Base-by-base conservation (phyloP, 257 asterid species). In the Solanum pennellii region DNA sequence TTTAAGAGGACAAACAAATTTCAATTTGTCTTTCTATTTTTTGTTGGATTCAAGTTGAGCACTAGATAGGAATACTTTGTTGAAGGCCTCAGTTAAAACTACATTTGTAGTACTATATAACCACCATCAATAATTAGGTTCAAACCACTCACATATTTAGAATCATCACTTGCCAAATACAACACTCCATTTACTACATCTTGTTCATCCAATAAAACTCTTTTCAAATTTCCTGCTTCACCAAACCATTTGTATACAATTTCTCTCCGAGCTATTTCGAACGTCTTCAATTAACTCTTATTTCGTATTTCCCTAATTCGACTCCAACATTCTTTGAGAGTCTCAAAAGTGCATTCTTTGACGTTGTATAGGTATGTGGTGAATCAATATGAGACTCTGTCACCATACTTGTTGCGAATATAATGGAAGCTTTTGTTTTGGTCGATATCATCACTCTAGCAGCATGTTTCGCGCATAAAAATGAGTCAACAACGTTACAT, bases 401-500 rank as follows among this genome's bases (percentile, higher is more conserved):
- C 27, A 35, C 15, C 15, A 13, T 2, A 52, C 74, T 86, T 49
- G 88, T 37, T 0, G 60, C 74, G 42, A 86, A 86, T 3, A 86
- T n/a, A 16, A 86, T 79, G 47, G 39, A 23, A 10, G 75, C 84
- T 74, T 73, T 66, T 65, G 13, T 72, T 15, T 52, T 73, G 11
- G 60, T 59, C 1, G 84, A 41, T 20, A 86, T 86, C 88, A 86
- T 73, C 74, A 86, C 75, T 52, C 74, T 73, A 31, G 88, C 73
- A 20, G 84, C 88, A 25, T 86, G 84, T 35, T 86, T 86, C 3
- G 74, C 49, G 4, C 86, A 56, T 0, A 33, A 49, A 12, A 59
- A 56, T 5, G 82, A 3, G 0, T 68, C 87, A 68, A 6, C 31
- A 44, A 66, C 27, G 13, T 85, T 31, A 85, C 82, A 27, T 85